Percentiles rank a stretch among this genome's conserved stretches.
Conservation (phyloP, 805 yeast species). For the Monosporozyma siamensis region DNA sequence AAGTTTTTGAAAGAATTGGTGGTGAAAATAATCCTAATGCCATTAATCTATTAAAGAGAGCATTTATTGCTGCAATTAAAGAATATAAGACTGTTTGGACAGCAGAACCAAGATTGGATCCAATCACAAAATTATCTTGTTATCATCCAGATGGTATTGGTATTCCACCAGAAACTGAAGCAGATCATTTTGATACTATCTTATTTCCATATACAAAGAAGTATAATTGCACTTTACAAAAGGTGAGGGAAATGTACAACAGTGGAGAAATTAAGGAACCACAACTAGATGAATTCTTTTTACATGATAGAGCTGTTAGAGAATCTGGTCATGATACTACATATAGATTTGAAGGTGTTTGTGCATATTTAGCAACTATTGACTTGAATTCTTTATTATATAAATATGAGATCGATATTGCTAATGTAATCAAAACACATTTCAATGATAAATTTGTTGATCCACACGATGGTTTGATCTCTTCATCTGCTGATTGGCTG, state of each 20-base stretch:
- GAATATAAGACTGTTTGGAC: constrained; percentile 83
- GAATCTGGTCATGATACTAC: constrained; percentile 96
- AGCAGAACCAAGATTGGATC: constrained; percentile 62
- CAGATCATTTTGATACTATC: constrained; percentile 72
- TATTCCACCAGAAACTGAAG: constrained; percentile 95
- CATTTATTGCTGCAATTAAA: constrained; percentile 70
- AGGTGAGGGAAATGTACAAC: constrained; percentile 64
- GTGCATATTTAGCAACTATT: constrained; percentile 84
- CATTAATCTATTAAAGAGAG: constrained; percentile 50
- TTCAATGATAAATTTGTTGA: constrained; percentile 43
- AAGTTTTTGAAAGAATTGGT: constrained; percentile 53
- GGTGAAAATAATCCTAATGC: constrained; percentile 41
- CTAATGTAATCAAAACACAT: constrained; percentile 44
- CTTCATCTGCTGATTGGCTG: constrained; percentile 52
- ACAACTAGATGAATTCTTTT: constrained; percentile 74
- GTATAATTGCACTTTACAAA: constrained; percentile 45
- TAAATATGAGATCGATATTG: constrained; percentile 85
- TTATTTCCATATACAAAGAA: constrained; percentile 61
- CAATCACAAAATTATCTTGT: constrained; percentile 68
- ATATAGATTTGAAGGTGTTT: constrained; percentile 79
- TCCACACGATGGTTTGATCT: constrained; percentile 32
- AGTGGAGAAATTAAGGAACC: constrained; percentile 60
- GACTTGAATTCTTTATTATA: constrained; percentile 79
- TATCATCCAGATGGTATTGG: constrained; percentile 87
- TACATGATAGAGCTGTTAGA: constrained; percentile 90